phyloP scores from a whole-genome alignment of 1,284 basidiomycete species.

The Ceraceosorus guamensis region DNA sequence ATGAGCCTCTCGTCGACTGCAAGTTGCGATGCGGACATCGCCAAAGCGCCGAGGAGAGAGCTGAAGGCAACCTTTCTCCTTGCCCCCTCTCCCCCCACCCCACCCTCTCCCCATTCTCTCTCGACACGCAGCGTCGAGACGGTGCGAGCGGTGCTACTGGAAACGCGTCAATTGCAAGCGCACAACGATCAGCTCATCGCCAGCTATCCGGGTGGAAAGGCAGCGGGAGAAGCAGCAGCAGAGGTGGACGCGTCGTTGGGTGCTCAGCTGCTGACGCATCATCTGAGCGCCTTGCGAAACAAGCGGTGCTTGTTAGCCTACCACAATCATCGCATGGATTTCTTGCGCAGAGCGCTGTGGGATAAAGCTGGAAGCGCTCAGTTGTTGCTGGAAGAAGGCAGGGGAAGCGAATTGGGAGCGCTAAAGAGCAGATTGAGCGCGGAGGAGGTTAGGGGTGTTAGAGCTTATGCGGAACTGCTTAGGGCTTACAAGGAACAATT shows the following conservation, averaged over 20 bases:
- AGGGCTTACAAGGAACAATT: constrained; percentile 79
- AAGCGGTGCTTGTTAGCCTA: constrained; percentile 90
- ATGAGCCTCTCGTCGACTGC: neutral
- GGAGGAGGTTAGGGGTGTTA: constrained; percentile 81
- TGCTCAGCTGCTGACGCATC: constrained; percentile 72
- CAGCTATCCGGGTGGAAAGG: constrained; percentile 50
- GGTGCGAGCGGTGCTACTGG: constrained; percentile 76
- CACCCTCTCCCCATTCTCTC: neutral
- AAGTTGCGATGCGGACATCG: neutral
- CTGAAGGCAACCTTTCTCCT: neutral
- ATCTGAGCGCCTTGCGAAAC: constrained; percentile 79
- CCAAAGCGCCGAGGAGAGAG: neutral
- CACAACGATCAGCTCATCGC: constrained; percentile 51
- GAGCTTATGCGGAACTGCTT: constrained; percentile 70
- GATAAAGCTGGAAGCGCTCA: constrained; percentile 81
- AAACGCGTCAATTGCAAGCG: constrained; percentile 73
- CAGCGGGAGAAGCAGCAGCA: constrained; percentile 47
- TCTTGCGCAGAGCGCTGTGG: constrained; percentile 81
- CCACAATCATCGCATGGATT: constrained; percentile 72
- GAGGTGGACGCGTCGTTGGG: constrained; percentile 50
- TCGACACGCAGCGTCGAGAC: constrained; percentile 60
- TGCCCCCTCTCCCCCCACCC: neutral
- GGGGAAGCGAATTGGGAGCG: constrained; percentile 53
- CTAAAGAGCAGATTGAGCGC: constrained; percentile 72
- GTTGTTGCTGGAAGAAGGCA: constrained; percentile 58